Conservation (phyloP, 192 early-diverging fungal species). For the Ambispora gerdemannii region DNA sequence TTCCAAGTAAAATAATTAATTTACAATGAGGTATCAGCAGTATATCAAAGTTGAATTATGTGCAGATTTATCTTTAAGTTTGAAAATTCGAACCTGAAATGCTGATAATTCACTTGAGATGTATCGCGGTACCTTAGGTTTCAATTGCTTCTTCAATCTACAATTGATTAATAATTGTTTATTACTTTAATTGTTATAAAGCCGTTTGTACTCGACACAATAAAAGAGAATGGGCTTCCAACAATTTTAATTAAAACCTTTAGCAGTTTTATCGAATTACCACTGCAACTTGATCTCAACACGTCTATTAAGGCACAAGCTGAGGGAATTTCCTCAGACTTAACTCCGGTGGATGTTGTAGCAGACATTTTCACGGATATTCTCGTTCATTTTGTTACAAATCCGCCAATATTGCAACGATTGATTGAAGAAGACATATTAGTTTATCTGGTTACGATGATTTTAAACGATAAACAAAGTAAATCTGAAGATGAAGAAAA, state of each 20-base stretch:
- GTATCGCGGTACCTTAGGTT: too few species aligned
- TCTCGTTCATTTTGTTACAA: conserved; percentile 36
- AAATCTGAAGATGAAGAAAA: background rate
- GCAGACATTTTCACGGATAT: conserved; percentile 36
- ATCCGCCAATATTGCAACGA: conserved; percentile 32
- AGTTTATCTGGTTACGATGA: conserved; percentile 37
- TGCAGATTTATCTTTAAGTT: too few species aligned
- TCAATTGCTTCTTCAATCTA: too few species aligned
- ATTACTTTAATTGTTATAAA: background rate
- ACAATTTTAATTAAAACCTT: conserved; percentile 41
- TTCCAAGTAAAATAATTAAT: too few species aligned
- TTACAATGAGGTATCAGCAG: too few species aligned
- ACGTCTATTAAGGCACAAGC: background rate
- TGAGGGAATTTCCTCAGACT: conserved; percentile 9
- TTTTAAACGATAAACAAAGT: conserved; percentile 19
- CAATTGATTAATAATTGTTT: too few species aligned
- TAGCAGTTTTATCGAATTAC: conserved; percentile 41
- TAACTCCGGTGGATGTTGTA: conserved; percentile 30
- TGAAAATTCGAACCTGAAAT: too few species aligned
- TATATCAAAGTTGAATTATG: too few species aligned
- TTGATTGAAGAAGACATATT: conserved; percentile 41
- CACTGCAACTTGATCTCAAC: conserved; percentile 14
- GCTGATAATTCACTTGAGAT: too few species aligned
- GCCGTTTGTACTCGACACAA: conserved; percentile 14
- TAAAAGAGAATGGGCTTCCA: conserved; percentile 40